Percentiles rank a stretch among this genome's conserved stretches.
Evolutionary conservation across 1,284 basidiomycete species (phyloP).

Genomic region (Abortiporus biennis): DNA sequence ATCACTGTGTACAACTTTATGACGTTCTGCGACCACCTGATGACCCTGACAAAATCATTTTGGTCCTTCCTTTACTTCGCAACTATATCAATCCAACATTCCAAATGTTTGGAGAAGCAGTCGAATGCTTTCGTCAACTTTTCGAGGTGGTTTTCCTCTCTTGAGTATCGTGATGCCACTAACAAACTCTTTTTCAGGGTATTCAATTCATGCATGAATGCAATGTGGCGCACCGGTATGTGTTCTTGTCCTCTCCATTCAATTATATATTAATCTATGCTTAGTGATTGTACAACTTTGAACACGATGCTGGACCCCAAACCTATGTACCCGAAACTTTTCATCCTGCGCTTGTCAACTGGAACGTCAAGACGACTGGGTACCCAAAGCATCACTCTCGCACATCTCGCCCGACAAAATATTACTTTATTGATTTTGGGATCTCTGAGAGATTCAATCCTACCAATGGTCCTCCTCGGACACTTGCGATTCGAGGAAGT

Average conservation of each 20-base stretch:
- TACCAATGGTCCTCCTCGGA: slow-evolving; percentile 5
- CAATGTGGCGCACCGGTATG: slow-evolving; percentile 6
- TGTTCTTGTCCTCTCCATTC: background rate
- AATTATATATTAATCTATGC: background rate
- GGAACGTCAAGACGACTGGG: slow-evolving; percentile 10
- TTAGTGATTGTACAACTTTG: slow-evolving; percentile 8
- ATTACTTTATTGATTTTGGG: slow-evolving; percentile 31
- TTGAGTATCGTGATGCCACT: background rate
- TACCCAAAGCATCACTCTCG: slow-evolving; percentile 17
- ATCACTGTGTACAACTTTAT: slow-evolving; percentile 22
- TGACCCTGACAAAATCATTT: slow-evolving; percentile 7
- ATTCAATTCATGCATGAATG: slow-evolving; percentile 7
- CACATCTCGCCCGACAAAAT: slow-evolving; percentile 20
- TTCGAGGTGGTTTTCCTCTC: slow-evolving; percentile 18
- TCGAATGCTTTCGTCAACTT: slow-evolving; percentile 22
- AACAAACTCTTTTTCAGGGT: slow-evolving; percentile 3
- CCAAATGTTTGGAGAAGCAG: slow-evolving; percentile 21
- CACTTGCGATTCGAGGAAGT: slow-evolving; percentile 13
- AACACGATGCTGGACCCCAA: slow-evolving; percentile 17
- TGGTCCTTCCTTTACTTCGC: slow-evolving; percentile 24
- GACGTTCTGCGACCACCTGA: slow-evolving; percentile 16
- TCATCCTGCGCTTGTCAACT: slow-evolving; percentile 7
- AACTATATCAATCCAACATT: slow-evolving; percentile 17
- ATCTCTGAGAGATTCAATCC: slow-evolving; percentile 18
- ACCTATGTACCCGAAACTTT: slow-evolving; percentile 20